A percentile compares a stretch with the other conserved stretches of the same genome.
Evolutionary conservation across 371 early-diverging fungal genomes (phyloP).

Genomic region (Dichotomocladium elegans): DNA sequence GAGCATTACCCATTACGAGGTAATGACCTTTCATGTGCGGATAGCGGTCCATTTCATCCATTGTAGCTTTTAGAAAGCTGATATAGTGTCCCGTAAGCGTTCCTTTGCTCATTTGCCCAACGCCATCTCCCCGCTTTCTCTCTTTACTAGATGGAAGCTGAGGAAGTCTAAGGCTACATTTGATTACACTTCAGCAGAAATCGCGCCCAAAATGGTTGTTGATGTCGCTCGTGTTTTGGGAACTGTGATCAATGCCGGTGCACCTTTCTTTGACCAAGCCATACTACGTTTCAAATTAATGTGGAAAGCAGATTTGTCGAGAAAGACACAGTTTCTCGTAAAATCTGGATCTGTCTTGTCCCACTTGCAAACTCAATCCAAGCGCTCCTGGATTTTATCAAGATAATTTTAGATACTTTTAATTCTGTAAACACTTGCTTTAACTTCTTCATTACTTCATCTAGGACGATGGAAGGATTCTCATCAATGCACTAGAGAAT

Average conservation of each 20-base stretch:
- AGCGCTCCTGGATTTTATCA: constrained; percentile 5
- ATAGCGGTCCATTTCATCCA: too few species aligned
- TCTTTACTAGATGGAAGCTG: constrained; percentile 4
- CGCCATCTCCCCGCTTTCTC: constrained; percentile 4
- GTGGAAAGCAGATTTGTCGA: constrained; percentile 11
- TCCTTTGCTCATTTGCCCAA: constrained; percentile 1
- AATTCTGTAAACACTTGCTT: constrained; percentile 8
- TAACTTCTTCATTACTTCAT: neutral
- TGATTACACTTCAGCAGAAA: constrained; percentile 6
- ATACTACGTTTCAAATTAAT: constrained; percentile 19
- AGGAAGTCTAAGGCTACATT: constrained; percentile 12
- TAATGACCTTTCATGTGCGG: too few species aligned
- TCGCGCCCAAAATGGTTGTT: constrained; percentile 6
- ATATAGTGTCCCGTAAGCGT: constrained; percentile 3
- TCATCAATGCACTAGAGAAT: too few species aligned
- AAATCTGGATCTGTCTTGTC: constrained; percentile 10
- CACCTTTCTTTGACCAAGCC: constrained; percentile 16
- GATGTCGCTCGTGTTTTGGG: constrained; percentile 8
- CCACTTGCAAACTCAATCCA: neutral
- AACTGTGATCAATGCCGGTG: constrained; percentile 6
- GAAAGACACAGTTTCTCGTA: constrained; percentile 18
- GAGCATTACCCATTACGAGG: too few species aligned
- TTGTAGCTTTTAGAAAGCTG: too few species aligned
- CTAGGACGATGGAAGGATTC: too few species aligned
- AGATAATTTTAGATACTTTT: neutral